Percentiles rank a stretch among this genome's conserved stretches.
Conservation (phyloP, 306 rosid species). For the Acacia melanoxylon region DNA sequence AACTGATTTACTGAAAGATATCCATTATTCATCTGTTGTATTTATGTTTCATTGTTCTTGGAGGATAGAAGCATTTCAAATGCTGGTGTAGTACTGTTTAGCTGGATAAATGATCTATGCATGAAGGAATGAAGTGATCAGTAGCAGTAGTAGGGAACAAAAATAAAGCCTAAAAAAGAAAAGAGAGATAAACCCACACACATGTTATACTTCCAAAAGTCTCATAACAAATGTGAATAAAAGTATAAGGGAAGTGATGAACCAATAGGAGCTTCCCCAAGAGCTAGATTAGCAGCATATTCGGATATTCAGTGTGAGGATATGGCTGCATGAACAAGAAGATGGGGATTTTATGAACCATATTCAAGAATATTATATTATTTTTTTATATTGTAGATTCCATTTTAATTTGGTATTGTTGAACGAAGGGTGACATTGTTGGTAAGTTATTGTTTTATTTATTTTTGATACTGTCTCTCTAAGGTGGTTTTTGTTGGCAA, state of each 20-base stretch:
- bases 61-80: too few relatives aligned
- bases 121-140: slow-evolving; percentile 6
- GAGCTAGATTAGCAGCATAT: slow-evolving; percentile 22
- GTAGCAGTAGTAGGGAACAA: background rate
- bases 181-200: background rate
- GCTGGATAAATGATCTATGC: slow-evolving; percentile 1
- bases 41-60: too few relatives aligned
- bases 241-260: slow-evolving; percentile 23
- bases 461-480: too few relatives aligned
- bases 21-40: too few relatives aligned
- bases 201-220: background rate
- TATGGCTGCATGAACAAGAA: background rate
- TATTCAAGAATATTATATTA: too few relatives aligned
- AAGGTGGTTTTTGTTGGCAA: too few relatives aligned
- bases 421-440: background rate
- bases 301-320: slow-evolving; percentile 26
- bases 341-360: background rate
- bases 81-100: too few relatives aligned
- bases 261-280: slow-evolving; percentile 21
- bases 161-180: background rate
- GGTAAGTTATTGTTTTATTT: background rate
- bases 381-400: background rate
- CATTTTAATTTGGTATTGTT: background rate
- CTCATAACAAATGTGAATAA: background rate
- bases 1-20: too few relatives aligned